Evolutionary conservation across 768 basidiomycete species (phyloP).

Genomic region (Boletus sp.): DNA sequence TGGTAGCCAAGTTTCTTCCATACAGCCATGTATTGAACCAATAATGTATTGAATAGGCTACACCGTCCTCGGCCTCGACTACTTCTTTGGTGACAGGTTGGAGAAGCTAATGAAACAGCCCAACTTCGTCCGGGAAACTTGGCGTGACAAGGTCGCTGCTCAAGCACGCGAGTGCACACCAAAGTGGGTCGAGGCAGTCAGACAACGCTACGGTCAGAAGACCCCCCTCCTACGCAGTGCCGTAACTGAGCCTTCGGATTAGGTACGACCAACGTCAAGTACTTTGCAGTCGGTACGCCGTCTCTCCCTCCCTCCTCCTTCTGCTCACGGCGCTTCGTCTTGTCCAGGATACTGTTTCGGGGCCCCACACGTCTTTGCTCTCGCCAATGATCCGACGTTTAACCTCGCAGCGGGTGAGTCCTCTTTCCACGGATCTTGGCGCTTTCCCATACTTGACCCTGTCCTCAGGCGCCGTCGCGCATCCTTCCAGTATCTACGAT

Average conservation of each 20-base stretch:
- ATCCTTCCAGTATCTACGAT: slow-evolving; percentile 40
- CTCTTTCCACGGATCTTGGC: not conserved
- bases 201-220: slow-evolving; percentile 44
- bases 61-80: slow-evolving; percentile 58
- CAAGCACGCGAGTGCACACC: slow-evolving; percentile 42
- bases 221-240: slow-evolving; percentile 3
- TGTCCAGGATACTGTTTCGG: slow-evolving; percentile 57
- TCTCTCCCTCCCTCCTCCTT: not conserved
- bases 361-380: slow-evolving; percentile 49
- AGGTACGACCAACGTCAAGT: slow-evolving; percentile 35
- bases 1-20: slow-evolving; percentile 34
- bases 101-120: slow-evolving; percentile 38
- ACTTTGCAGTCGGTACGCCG: slow-evolving; percentile 43
- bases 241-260: not conserved
- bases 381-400: slow-evolving; percentile 41
- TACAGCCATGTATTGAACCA: no score
- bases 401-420: slow-evolving; percentile 45
- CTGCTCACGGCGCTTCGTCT: not conserved
- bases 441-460: not conserved
- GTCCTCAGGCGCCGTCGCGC: slow-evolving; percentile 50
- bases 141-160: slow-evolving; percentile 38
- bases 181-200: slow-evolving; percentile 52
- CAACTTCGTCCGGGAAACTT: slow-evolving; percentile 39
- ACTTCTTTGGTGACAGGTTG: slow-evolving; percentile 60
- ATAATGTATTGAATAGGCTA: slow-evolving; percentile 32